These are phyloP conservation scores for Corylus avellana DNA, from an alignment of 306 rosid species.

Conservation along the genomic window DNA sequence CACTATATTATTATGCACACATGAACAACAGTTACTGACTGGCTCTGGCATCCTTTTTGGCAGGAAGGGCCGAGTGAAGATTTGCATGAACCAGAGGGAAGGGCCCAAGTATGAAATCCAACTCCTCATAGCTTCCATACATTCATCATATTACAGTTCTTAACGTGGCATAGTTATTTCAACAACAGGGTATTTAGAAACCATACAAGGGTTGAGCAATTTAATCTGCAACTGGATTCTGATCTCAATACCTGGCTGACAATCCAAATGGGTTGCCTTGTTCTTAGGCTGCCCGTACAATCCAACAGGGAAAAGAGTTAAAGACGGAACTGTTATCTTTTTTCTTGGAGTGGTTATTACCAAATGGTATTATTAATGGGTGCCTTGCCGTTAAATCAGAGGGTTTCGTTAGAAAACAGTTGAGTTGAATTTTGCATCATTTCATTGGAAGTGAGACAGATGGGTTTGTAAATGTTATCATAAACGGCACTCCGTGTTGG, in stretches of 20 bases:
- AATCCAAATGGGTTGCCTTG: not conserved
- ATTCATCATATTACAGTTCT: not conserved
- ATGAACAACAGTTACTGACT: too few relatives aligned
- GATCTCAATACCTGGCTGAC: not conserved
- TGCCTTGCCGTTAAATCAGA: not conserved
- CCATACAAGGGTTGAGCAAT: not conserved
- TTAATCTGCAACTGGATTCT: not conserved
- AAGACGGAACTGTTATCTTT: not conserved
- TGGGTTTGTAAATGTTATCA: not conserved
- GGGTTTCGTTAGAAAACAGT: not conserved
- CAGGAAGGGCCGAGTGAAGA: not conserved
- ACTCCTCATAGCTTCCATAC: not conserved
- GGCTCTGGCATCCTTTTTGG: not conserved
- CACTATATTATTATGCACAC: not conserved
- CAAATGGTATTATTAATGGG: not conserved
- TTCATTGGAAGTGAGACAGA: not conserved
- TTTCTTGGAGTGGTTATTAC: not conserved
- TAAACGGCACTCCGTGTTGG: not conserved
- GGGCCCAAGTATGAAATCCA: not conserved
- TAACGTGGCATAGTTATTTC: not conserved
- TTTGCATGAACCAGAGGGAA: conserved; percentile 19
- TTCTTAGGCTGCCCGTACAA: too few relatives aligned
- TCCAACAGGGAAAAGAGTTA: too few relatives aligned
- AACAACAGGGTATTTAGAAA: not conserved
- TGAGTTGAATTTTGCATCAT: not conserved